phyloP scores from a whole-genome alignment of 768 basidiomycete genomes.

The Vishniacozyma victoriae region DNA sequence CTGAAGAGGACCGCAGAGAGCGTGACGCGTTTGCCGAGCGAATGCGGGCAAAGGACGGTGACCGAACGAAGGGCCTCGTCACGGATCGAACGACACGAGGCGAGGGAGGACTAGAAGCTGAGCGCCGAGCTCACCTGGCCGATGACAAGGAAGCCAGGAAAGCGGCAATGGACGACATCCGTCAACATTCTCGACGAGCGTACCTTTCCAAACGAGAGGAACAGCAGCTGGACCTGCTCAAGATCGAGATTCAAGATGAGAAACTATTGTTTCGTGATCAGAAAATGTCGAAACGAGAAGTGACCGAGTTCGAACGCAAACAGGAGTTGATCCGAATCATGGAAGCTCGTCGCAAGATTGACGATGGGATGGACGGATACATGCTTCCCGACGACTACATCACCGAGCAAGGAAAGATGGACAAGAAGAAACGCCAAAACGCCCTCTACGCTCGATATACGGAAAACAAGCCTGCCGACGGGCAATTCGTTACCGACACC shows the following conservation, averaged over 20 bases:
- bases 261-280: conserved; percentile 84
- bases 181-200: conserved; percentile 85
- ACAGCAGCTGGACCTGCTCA: conserved; percentile 88
- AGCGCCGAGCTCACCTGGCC: conserved; percentile 69
- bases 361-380: conserved; percentile 94
- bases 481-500: conserved; percentile 91
- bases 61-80: conserved; percentile 81
- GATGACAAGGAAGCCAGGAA: conserved; percentile 60
- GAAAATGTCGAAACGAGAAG: conserved; percentile 79
- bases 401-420: conserved; percentile 96
- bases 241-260: conserved; percentile 90
- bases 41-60: conserved; percentile 71
- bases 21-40: conserved; percentile 91
- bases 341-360: conserved; percentile 87
- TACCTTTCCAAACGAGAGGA: conserved; percentile 94
- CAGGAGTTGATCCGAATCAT: conserved; percentile 86
- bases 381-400: conserved; percentile 95
- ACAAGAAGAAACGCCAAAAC: conserved; percentile 89
- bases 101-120: conserved; percentile 69
- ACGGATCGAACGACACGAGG: conserved; percentile 82
- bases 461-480: conserved; percentile 64
- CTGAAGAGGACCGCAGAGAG: conserved; percentile 71
- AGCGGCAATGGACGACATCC: conserved; percentile 63
- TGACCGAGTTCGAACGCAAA: conserved; percentile 75
- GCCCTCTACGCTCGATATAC: conserved; percentile 91